These are phyloP conservation scores for Ceratocystiopsis brevicomis DNA, from an alignment of 2,329 filamentous ascomycete species.

Conservation along the genomic window DNA sequence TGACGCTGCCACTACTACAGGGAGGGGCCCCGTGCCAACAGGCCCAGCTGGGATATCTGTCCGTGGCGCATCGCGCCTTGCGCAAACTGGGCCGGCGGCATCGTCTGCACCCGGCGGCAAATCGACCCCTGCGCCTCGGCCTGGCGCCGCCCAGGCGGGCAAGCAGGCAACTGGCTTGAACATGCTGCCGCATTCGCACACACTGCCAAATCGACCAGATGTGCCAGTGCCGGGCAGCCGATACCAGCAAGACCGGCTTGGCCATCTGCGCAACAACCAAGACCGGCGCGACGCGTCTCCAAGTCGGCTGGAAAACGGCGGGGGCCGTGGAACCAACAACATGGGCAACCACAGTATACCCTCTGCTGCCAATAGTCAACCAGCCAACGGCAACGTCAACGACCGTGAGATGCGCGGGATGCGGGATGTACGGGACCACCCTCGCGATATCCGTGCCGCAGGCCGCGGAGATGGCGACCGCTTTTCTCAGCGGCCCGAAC, in stretches of 20 bases:
- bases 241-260: constrained; percentile 9
- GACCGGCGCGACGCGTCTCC: constrained; percentile 6
- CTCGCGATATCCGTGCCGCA: too few species aligned
- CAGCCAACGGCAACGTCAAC: too few species aligned
- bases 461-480: too few species aligned
- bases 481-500: too few species aligned
- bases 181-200: constrained; percentile 12
- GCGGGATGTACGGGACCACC: neutral
- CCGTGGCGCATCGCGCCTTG: too few species aligned
- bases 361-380: neutral
- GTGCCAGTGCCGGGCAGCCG: constrained; percentile 9
- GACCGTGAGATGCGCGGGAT: neutral
- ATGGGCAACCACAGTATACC: neutral
- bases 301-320: too few species aligned
- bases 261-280: constrained; percentile 8
- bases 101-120: constrained; percentile 2
- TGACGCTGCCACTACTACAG: constrained; percentile 26
- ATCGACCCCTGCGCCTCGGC: constrained; percentile 14
- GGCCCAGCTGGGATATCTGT: too few species aligned
- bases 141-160: constrained; percentile 2
- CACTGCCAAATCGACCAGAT: constrained; percentile 15
- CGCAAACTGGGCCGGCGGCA: too few species aligned
- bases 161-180: constrained; percentile 18
- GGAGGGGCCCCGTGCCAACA: too few species aligned
- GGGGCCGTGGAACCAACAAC: neutral